A percentile compares a stretch with the other conserved stretches of the same genome.
phyloP scores from a whole-genome alignment of 371 early-diverging fungal genomes.

The Apophysomyces sp. region DNA sequence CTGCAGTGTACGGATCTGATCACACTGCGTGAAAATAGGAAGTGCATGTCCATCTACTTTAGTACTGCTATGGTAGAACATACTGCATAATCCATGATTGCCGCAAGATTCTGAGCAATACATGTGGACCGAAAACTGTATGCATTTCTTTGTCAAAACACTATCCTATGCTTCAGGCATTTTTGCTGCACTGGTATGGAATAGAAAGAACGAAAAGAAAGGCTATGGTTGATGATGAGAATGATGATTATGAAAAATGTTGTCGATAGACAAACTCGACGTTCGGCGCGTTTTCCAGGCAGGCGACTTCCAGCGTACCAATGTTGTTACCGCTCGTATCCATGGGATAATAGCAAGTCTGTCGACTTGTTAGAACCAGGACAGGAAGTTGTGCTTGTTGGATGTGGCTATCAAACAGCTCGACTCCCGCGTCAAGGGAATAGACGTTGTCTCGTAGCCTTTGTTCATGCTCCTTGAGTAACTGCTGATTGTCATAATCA shows the following conservation, averaged over 20 bases:
- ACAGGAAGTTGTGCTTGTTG: constrained; percentile 26
- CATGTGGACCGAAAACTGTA: no score
- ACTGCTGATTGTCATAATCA: constrained; percentile 29
- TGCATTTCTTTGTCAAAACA: no score
- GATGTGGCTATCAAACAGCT: constrained; percentile 34
- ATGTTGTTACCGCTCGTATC: constrained; percentile 12
- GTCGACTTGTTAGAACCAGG: constrained; percentile 16
- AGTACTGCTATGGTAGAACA: no score
- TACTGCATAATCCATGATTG: no score
- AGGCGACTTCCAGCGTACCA: constrained; percentile 15
- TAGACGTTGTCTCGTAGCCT: not conserved
- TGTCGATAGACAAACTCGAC: constrained; percentile 16
- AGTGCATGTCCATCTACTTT: no score
- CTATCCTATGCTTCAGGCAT: no score
- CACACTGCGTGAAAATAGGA: no score
- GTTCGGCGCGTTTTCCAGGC: constrained; percentile 13
- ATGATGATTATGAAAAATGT: constrained; percentile 1
- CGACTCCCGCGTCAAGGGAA: constrained; percentile 14
- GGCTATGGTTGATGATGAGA: not conserved
- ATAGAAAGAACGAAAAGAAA: not conserved
- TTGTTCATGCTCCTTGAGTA: constrained; percentile 13
- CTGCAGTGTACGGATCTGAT: no score
- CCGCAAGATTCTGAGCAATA: no score
- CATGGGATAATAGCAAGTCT: constrained; percentile 22
- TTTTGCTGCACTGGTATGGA: not conserved